Conservation (phyloP, 2,329 filamentous ascomycete genomes). For the Diaporthe sp. region DNA sequence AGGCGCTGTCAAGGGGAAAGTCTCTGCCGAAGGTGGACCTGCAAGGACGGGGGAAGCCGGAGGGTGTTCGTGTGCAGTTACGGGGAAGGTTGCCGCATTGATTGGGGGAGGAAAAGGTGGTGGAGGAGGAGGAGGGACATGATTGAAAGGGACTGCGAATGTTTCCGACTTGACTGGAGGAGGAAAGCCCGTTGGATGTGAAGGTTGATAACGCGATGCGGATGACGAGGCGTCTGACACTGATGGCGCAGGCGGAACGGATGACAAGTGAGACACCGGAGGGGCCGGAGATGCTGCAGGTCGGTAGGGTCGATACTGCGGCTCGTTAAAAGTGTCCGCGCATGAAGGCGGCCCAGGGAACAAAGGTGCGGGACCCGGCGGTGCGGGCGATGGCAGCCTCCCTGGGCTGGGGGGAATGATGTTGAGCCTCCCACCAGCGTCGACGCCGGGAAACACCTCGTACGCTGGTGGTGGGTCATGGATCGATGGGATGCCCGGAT, state of each 20-base stretch:
- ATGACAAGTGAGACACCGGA: background rate
- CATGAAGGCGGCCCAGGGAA: slow-evolving; percentile 10
- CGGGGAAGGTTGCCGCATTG: slow-evolving; percentile 5
- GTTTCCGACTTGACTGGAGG: background rate
- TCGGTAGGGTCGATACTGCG: slow-evolving; percentile 12
- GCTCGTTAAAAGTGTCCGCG: slow-evolving; percentile 3
- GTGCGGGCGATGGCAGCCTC: background rate
- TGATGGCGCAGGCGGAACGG: background rate
- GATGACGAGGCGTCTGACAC: background rate
- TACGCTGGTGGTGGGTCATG: slow-evolving; percentile 7
- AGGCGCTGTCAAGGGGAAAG: background rate
- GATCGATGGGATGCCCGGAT: background rate
- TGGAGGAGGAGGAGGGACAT: background rate
- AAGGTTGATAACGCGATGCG: background rate
- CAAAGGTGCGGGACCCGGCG: background rate
- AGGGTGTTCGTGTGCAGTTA: background rate
- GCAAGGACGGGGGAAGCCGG: background rate
- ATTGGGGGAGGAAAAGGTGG: background rate
- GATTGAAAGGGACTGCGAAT: slow-evolving; percentile 2
- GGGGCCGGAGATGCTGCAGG: background rate
- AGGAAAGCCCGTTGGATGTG: slow-evolving; percentile 3
- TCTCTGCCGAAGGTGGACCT: background rate
- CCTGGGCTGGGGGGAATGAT: background rate
- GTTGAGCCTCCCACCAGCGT: slow-evolving; percentile 12
- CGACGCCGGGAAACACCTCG: slow-evolving; percentile 4